Base-by-base conservation (phyloP, 2,329 filamentous ascomycete species). In the Eurotiales sp. region DNA sequence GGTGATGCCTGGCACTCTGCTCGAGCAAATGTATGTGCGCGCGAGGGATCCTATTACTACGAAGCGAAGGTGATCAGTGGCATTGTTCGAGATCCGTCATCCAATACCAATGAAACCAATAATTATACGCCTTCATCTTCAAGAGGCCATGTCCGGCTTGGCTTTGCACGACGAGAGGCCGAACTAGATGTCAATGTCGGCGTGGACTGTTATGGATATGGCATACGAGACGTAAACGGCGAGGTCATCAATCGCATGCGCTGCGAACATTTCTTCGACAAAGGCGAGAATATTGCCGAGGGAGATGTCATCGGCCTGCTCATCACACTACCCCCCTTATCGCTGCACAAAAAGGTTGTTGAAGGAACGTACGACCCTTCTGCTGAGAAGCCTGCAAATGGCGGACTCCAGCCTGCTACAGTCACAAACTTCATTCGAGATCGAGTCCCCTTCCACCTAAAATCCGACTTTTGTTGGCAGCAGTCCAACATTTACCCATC, bases 301-400 rank as follows among this genome's bases (percentile, higher is more conserved):
- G 93, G 92, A 40, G 93, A 99, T 68, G 89, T 99, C 8, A 88
- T 99, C 52, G 93, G 93, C 3, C 76, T 99, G 39, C 90, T 97
- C 68, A 95, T 96, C 55, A 89, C 87, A 56, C 80, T 99, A 1
- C 93, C 93, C 0, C 88, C 90, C 0, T 83, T 97, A 55, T 79
- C 83, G 2, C 74, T 96, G 8, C 95, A 99, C 63, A 84, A 88
- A 54, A 96, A 95, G 68, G 82, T 97, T 25, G 88, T 95, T 27
- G 82, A 87, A 51, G 90, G 90, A 8, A 84, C 86, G 43, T 96
- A 92, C 73, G 95, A 96, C 64, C 89, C 90, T 1, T 84, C 88
- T 2, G 83, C 91, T 1, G 91, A 96, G 63, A 65, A 68, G 10
- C 47, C 2, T 14, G 14, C 40, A 43, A 43, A 43, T 7, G 10